Percentiles rank a stretch among this genome's conserved stretches.
Conservation (phyloP, 2,329 filamentous ascomycete genomes). For the Fusarium chaquense region DNA sequence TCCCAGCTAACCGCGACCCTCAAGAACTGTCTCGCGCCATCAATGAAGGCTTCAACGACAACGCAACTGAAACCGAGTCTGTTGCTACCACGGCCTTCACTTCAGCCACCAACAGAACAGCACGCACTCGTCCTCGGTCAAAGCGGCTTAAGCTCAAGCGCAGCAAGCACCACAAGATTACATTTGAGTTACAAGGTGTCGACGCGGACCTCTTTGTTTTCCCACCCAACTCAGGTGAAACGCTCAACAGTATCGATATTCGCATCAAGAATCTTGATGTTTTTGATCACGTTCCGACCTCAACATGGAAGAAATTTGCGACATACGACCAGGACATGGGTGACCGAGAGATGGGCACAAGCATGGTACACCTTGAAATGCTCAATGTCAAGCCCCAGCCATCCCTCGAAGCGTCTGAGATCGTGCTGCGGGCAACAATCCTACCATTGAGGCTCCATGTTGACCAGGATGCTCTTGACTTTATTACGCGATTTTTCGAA, state of each 20-base stretch:
- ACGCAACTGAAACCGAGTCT: slow-evolving; percentile 89
- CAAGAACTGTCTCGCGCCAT: slow-evolving; percentile 84
- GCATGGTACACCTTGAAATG: slow-evolving; percentile 91
- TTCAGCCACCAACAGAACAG: slow-evolving; percentile 65
- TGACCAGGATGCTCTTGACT: slow-evolving; percentile 96
- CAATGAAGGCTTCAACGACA: slow-evolving; percentile 88
- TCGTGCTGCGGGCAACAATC: slow-evolving; percentile 82
- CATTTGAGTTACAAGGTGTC: slow-evolving; percentile 89
- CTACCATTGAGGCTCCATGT: slow-evolving; percentile 92
- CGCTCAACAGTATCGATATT: slow-evolving; percentile 87
- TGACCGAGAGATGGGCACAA: slow-evolving; percentile 85
- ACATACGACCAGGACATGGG: slow-evolving; percentile 91
- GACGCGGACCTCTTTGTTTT: slow-evolving; percentile 86
- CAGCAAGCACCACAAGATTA: slow-evolving; percentile 93
- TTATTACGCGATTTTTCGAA: slow-evolving; percentile 96
- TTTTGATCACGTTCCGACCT: slow-evolving; percentile 93
- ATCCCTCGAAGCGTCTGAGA: slow-evolving; percentile 87
- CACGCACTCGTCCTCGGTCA: slow-evolving; percentile 58
- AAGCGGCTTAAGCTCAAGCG: slow-evolving; percentile 80
- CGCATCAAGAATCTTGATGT: slow-evolving; percentile 87
- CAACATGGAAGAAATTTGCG: slow-evolving; percentile 98
- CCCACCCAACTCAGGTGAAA: slow-evolving; percentile 80
- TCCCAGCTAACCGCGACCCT: slow-evolving; percentile 87
- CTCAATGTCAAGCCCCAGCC: slow-evolving; percentile 88
- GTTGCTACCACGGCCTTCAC: slow-evolving; percentile 81